Conservation (phyloP, 192 early-diverging fungal genomes). For the Coemansia sp. region DNA sequence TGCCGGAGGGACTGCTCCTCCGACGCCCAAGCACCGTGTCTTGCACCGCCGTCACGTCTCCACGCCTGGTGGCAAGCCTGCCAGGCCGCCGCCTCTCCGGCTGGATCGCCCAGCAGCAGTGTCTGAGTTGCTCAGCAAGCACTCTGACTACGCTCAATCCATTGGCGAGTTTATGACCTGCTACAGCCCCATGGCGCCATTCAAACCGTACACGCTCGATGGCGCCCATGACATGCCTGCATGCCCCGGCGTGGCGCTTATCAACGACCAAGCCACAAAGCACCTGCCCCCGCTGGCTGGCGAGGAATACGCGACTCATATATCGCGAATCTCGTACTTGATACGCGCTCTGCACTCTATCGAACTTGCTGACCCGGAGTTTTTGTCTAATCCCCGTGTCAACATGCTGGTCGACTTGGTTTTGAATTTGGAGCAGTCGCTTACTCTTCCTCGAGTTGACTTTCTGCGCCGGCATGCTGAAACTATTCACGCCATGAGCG, state of each 20-base stretch:
- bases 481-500: constrained; percentile 29
- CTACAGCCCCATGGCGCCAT: constrained; percentile 15
- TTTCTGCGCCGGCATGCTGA: constrained; percentile 37
- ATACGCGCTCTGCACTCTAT: constrained; percentile 35
- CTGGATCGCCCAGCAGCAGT: constrained; percentile 18
- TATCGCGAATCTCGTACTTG: constrained; percentile 34
- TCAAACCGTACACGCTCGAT: constrained; percentile 24
- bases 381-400: constrained; percentile 28
- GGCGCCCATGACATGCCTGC: constrained; percentile 25
- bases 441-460: constrained; percentile 40
- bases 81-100: constrained; percentile 23
- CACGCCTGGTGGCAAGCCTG: constrained; percentile 9
- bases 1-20: not conserved
- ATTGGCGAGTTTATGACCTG: constrained; percentile 36
- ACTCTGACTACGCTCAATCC: constrained; percentile 7
- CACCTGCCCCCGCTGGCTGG: constrained; percentile 34
- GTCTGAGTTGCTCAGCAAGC: constrained; percentile 23
- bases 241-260: not conserved
- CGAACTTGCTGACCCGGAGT: constrained; percentile 32
- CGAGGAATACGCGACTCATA: constrained; percentile 34
- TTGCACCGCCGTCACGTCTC: constrained; percentile 23
- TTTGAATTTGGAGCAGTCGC: constrained; percentile 23
- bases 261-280: constrained; percentile 33
- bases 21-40: constrained; percentile 13
- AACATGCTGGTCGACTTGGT: constrained; percentile 43